Percentiles rank a stretch among this genome's conserved stretches.
Conservation (phyloP, 1,284 basidiomycete species). For the Salmacisia buchloeana region DNA sequence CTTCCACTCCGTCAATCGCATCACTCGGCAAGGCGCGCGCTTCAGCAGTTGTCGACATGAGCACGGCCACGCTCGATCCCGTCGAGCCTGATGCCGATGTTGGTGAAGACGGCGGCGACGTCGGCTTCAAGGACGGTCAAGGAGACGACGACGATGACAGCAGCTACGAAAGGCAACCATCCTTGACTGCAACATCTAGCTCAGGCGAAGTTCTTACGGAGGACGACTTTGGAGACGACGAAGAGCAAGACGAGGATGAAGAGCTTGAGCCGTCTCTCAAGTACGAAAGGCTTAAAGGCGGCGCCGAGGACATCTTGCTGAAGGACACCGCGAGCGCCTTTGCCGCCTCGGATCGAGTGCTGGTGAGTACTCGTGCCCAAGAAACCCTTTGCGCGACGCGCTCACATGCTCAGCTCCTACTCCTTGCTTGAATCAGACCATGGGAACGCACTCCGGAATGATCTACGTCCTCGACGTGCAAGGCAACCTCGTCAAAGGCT, state of each 20-base stretch:
- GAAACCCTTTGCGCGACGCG: conserved; percentile 11
- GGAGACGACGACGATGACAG: not conserved
- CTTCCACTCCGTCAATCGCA: too few species aligned
- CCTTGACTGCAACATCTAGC: not conserved
- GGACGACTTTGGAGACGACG: conserved; percentile 5
- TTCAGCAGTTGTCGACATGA: conserved; percentile 12
- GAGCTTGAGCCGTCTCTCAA: conserved; percentile 62
- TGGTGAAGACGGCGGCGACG: not conserved
- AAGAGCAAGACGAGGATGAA: conserved; percentile 17
- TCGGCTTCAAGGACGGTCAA: not conserved
- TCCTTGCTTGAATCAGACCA: conserved; percentile 55
- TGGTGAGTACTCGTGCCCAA: conserved; percentile 61
- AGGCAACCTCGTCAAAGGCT: conserved; percentile 80
- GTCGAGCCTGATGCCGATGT: conserved; percentile 16
- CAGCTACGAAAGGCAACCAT: not conserved
- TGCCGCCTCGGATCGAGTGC: conserved; percentile 66
- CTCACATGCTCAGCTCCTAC: conserved; percentile 10
- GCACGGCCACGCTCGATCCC: conserved; percentile 13
- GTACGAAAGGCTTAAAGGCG: conserved; percentile 74
- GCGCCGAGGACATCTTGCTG: conserved; percentile 71
- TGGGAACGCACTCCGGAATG: conserved; percentile 87
- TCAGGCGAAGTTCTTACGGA: not conserved
- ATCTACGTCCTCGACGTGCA: conserved; percentile 77
- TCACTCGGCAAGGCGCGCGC: not conserved
- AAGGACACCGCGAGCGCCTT: conserved; percentile 61